Evolutionary conservation across 257 asterid species (phyloP).

Genomic region (Lavandula angustifolia): DNA sequence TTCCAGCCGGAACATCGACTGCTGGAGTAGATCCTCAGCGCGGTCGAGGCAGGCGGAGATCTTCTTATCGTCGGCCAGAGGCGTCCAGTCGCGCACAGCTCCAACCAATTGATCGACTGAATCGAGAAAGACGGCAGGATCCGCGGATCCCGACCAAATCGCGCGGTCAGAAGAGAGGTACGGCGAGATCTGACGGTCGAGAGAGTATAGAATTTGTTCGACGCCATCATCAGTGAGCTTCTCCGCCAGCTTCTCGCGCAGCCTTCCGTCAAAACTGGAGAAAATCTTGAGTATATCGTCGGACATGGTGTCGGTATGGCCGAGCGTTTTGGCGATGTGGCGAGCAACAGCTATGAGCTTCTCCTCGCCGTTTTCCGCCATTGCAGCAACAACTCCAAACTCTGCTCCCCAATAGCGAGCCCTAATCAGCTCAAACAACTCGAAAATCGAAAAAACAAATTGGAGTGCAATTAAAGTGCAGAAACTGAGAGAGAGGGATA

Average conservation of each 20-base stretch:
- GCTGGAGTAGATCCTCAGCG: slow-evolving; percentile 88
- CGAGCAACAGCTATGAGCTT: slow-evolving; percentile 94
- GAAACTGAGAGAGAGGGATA: slow-evolving; percentile 33
- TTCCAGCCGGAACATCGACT: slow-evolving; percentile 83
- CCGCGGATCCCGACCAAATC: slow-evolving; percentile 69
- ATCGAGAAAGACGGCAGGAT: slow-evolving; percentile 57
- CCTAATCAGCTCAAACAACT: slow-evolving; percentile 16
- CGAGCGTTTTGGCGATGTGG: slow-evolving; percentile 92
- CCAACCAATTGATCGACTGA: slow-evolving; percentile 63
- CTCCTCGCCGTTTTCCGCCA: slow-evolving; percentile 97
- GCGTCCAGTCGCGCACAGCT: slow-evolving; percentile 66
- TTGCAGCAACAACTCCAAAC: slow-evolving; percentile 32
- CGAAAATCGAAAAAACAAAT: slow-evolving; percentile 23
- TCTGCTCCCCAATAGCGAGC: slow-evolving; percentile 3
- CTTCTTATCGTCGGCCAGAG: slow-evolving; percentile 63
- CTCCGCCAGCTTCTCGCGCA: slow-evolving; percentile 78
- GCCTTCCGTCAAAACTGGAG: slow-evolving; percentile 84
- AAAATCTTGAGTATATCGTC: slow-evolving; percentile 89
- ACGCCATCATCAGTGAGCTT: slow-evolving; percentile 61
- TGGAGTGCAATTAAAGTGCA: slow-evolving; percentile 30
- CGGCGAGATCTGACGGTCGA: slow-evolving; percentile 79
- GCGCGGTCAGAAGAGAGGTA: slow-evolving; percentile 51
- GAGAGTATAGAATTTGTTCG: slow-evolving; percentile 64
- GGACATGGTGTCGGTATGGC: slow-evolving; percentile 84
- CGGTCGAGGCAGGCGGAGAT: slow-evolving; percentile 76